phyloP scores from a whole-genome alignment of 768 basidiomycete species.

The Hysterangium stoloniferum region DNA sequence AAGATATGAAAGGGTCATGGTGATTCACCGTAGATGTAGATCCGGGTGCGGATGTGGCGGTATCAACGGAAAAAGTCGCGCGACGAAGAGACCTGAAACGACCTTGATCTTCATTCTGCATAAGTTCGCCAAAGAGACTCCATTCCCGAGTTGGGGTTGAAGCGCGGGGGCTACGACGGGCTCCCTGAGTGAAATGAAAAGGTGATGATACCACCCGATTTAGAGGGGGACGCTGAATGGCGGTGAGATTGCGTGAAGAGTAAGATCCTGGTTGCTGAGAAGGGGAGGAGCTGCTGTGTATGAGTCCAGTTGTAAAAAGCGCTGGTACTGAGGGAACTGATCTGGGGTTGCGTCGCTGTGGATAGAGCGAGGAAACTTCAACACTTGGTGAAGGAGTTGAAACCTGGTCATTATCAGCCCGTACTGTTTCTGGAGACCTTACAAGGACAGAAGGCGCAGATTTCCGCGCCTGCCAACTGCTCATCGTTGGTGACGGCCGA shows the following conservation, averaged over 20 bases:
- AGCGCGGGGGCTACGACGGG: background rate
- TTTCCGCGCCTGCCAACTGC: too few species aligned
- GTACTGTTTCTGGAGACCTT: background rate
- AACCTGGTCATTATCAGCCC: too few species aligned
- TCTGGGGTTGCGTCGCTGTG: background rate
- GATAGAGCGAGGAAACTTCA: background rate
- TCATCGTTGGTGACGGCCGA: too few species aligned
- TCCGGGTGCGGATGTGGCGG: background rate
- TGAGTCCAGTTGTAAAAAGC: background rate
- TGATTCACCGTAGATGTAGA: background rate
- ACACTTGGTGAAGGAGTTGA: too few species aligned
- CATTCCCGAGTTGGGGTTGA: conserved; percentile 30
- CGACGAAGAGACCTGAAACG: too few species aligned
- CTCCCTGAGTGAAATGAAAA: background rate
- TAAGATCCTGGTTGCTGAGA: background rate
- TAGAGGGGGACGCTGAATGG: background rate
- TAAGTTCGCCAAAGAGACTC: conserved; percentile 63
- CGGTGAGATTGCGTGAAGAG: background rate
- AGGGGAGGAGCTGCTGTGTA: background rate
- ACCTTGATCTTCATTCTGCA: conserved; percentile 60
- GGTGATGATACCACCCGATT: background rate
- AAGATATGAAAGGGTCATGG: background rate
- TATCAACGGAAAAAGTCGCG: background rate
- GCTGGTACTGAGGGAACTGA: background rate
- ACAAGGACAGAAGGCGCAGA: background rate